Base-by-base conservation (phyloP, 768 basidiomycete species). In the Suillus plorans region DNA sequence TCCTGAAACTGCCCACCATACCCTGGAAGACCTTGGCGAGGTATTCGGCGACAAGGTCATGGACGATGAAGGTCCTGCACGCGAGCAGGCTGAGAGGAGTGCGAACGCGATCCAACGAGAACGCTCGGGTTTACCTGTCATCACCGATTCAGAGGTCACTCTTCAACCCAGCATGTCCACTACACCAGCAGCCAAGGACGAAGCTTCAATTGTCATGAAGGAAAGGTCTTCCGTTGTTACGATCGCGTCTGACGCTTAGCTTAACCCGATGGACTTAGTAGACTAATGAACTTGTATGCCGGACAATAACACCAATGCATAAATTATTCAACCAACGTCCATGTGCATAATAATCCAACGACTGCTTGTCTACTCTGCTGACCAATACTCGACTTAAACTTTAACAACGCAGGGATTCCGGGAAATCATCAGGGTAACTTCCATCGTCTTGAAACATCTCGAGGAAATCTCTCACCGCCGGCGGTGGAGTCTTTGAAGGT, bases 21-120 rank as follows among this genome's bases (percentile, higher is more conserved):
- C 84, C 18, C 77, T 85, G 39, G 84, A 85, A 65, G 80, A 85
- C 63, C 80, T 85, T 28, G 80, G 82, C 1, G 74, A 79, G 59
- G 82, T 82, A 20, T 85, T 84, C 69, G 82, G 81, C 8, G 84
- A 84, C 62, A 69, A 62, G 36, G 65, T 69, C 22, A 58, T 56
- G 39, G 74, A 74, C 10, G 69, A 71, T 4, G 75, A 77, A 12
- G 69, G 28, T 39, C 55, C 68, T 47, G 64, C 64, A 37, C 73
- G 66, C 22, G 62, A 59, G 22, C 63, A 31, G 36, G 69, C 65
- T 12, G 69, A 70, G 45, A 63, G 67, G 34, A 69, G 64, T 25
- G 67, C 66, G 18, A 57, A 47, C 28, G 63, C 36, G 6, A 45
- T 66, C 22, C 75, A 58, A 37, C 42, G 52, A 25, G 62, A 50